Conservation (phyloP, 805 yeast species). For the Wickerhamiella azyma region DNA sequence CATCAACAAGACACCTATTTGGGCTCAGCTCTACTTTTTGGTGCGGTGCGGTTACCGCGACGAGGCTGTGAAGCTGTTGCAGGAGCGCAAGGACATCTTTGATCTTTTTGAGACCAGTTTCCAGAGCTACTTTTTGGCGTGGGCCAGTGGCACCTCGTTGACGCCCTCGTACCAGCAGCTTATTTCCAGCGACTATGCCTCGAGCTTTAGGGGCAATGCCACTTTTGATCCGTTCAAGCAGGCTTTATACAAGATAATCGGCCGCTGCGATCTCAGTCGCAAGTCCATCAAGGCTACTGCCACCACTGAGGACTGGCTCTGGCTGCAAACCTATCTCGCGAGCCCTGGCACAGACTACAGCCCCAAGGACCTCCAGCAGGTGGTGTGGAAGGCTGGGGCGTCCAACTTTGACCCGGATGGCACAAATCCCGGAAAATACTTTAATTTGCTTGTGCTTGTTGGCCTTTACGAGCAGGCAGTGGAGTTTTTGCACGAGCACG, state of each 20-base stretch:
- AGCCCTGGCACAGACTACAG: slow-evolving; percentile 32
- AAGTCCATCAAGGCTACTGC: slow-evolving; percentile 53
- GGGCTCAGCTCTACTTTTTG: slow-evolving; percentile 82
- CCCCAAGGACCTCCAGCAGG: slow-evolving; percentile 58
- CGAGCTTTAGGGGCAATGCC: slow-evolving; percentile 52
- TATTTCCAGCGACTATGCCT: slow-evolving; percentile 68
- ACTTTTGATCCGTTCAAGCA: slow-evolving; percentile 80
- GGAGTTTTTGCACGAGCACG: slow-evolving; percentile 43
- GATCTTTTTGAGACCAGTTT: slow-evolving; percentile 77
- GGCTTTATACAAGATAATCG: slow-evolving; percentile 81
- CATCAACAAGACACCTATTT: slow-evolving; percentile 78
- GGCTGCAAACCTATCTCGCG: slow-evolving; percentile 72
- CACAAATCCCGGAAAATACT: slow-evolving; percentile 52
- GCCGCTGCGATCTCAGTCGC: slow-evolving; percentile 63
- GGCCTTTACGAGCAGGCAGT: slow-evolving; percentile 78
- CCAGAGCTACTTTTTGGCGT: slow-evolving; percentile 64
- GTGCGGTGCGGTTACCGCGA: slow-evolving; percentile 68
- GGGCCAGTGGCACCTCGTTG: slow-evolving; percentile 38
- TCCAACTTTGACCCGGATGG: slow-evolving; percentile 39
- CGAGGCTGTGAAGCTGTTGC: slow-evolving; percentile 63
- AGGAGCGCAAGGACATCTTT: slow-evolving; percentile 53
- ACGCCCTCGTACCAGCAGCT: slow-evolving; percentile 55
- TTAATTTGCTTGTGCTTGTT: slow-evolving; percentile 56
- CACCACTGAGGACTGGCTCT: slow-evolving; percentile 90
- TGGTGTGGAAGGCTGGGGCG: slow-evolving; percentile 58